A percentile compares a stretch with the other conserved stretches of the same genome.
Conservation (phyloP, 805 yeast species). For the Cyberlindnera amylophila region DNA sequence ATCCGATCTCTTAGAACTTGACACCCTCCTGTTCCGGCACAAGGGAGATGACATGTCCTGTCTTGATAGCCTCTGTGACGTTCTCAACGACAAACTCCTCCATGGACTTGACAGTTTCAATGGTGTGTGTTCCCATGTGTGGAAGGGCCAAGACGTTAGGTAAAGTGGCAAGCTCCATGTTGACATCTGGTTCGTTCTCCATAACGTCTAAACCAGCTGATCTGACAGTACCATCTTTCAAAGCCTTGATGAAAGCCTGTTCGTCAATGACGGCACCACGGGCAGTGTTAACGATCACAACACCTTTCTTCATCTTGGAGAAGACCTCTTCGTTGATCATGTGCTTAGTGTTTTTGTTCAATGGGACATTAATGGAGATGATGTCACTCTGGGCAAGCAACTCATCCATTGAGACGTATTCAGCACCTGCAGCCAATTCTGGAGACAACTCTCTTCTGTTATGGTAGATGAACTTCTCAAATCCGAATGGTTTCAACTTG, state of each 20-base stretch:
- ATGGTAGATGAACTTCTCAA: slow-evolving; percentile 64
- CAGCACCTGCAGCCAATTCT: slow-evolving; percentile 66
- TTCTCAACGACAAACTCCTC: slow-evolving; percentile 75
- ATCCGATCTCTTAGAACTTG: slow-evolving; percentile 6
- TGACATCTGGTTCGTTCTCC: slow-evolving; percentile 71
- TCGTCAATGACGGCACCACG: slow-evolving; percentile 84
- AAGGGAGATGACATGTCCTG: slow-evolving; percentile 66
- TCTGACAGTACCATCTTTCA: slow-evolving; percentile 61
- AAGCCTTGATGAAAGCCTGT: slow-evolving; percentile 47
- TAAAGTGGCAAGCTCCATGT: slow-evolving; percentile 54
- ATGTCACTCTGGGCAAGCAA: slow-evolving; percentile 62
- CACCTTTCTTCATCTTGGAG: slow-evolving; percentile 72
- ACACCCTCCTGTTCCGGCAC: slow-evolving; percentile 69
- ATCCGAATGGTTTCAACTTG: slow-evolving; percentile 74
- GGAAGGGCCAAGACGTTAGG: slow-evolving; percentile 78
- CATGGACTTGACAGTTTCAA: slow-evolving; percentile 83
- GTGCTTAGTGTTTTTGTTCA: slow-evolving; percentile 69
- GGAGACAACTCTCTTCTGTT: slow-evolving; percentile 56
- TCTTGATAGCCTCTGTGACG: slow-evolving; percentile 49
- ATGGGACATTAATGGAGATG: slow-evolving; percentile 71
- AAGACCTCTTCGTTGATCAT: slow-evolving; percentile 58
- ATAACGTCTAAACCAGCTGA: slow-evolving; percentile 74
- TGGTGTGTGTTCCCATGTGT: slow-evolving; percentile 82
- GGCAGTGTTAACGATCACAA: slow-evolving; percentile 74
- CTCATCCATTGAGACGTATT: slow-evolving; percentile 69